A percentile compares a stretch with the other conserved stretches of the same genome.
These are phyloP conservation scores for Theobroma cacao DNA, from an alignment of 345 rosid species.

Conservation along the genomic window DNA sequence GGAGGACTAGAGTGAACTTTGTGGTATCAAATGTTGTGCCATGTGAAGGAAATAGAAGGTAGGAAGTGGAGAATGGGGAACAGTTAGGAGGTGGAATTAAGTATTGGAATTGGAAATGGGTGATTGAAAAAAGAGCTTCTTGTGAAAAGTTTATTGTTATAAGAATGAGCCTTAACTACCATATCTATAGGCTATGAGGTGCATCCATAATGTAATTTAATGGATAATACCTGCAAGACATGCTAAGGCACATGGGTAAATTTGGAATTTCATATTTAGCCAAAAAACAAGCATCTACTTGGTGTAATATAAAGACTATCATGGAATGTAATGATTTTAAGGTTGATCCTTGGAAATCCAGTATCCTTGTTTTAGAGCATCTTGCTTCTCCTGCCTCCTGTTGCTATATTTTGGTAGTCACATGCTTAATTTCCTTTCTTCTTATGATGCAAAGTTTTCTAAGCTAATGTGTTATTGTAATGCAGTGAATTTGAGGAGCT, in stretches of 20 bases:
- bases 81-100: not conserved
- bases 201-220: not conserved
- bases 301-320: not conserved
- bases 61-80: not conserved
- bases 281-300: not conserved
- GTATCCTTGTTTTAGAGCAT: not conserved
- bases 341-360: not conserved
- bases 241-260: not conserved
- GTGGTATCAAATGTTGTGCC: not conserved
- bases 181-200: not conserved
- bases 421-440: not conserved
- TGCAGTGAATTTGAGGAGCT: slow-evolving; percentile 67
- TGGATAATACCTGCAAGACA: not conserved
- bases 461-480: not conserved
- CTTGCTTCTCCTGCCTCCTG: not conserved
- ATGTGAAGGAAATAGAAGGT: not conserved
- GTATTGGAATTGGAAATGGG: not conserved
- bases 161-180: not conserved
- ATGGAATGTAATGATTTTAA: not conserved
- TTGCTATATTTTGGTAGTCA: not conserved
- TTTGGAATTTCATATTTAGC: not conserved
- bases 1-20: not conserved
- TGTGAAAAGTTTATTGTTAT: not conserved
- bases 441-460: not conserved
- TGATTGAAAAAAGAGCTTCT: not conserved